These are phyloP conservation scores for Calocybe cyanea DNA, from an alignment of 768 basidiomycete genomes.

Conservation along the genomic window DNA sequence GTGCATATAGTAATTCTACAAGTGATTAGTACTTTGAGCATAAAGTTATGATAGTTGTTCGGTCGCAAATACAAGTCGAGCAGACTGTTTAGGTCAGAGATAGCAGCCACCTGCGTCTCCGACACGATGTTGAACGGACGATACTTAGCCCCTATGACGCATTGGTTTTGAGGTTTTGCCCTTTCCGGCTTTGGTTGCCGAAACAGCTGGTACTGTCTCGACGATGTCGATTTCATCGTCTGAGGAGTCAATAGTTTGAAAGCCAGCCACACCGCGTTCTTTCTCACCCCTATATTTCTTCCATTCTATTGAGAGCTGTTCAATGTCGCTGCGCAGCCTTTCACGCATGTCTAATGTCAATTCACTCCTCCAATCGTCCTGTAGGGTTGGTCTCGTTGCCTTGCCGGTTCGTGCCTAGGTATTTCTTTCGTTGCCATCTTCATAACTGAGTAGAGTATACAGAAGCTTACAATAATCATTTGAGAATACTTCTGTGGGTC, in stretches of 20 bases:
- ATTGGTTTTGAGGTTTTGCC: neutral
- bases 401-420: slow-evolving; percentile 24
- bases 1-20: slow-evolving; percentile 7
- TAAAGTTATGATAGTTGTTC: slow-evolving; percentile 5
- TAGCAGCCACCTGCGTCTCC: too few species aligned
- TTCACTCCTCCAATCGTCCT: slow-evolving; percentile 49
- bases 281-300: slow-evolving; percentile 38
- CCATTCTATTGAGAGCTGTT: slow-evolving; percentile 51
- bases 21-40: neutral
- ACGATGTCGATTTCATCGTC: slow-evolving; percentile 44
- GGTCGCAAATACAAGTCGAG: neutral
- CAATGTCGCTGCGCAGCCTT: slow-evolving; percentile 37
- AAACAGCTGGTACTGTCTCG: slow-evolving; percentile 22
- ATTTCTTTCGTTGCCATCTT: too few species aligned
- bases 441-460: neutral
- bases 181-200: slow-evolving; percentile 10
- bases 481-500: slow-evolving; percentile 50
- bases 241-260: slow-evolving; percentile 27
- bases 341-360: slow-evolving; percentile 46
- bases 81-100: too few species aligned
- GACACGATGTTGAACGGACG: too few species aligned
- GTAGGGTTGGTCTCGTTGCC: slow-evolving; percentile 33
- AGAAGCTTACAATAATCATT: slow-evolving; percentile 41
- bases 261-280: slow-evolving; percentile 24
- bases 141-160: too few species aligned